Evolutionary conservation across 2,329 filamentous ascomycete genomes (phyloP).

Genomic region (Alternaria burnsii): DNA sequence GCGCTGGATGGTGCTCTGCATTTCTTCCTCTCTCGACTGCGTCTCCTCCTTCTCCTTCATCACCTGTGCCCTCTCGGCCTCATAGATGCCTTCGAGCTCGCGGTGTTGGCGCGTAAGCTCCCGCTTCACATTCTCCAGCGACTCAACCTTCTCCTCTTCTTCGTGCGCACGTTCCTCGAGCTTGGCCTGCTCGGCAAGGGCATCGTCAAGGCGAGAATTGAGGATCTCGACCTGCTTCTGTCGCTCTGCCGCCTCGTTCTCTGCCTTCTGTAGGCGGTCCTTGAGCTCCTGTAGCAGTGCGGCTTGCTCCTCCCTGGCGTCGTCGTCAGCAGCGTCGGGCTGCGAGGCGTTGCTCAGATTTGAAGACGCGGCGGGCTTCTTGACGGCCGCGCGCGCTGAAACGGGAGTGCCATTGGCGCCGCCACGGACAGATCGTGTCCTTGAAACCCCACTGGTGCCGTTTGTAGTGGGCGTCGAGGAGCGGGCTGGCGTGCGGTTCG

Average conservation of each 20-base stretch:
- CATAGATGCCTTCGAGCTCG: conserved; percentile 92
- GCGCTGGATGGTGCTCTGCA: conserved; percentile 88
- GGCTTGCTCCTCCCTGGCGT: conserved; percentile 80
- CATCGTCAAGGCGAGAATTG: conserved; percentile 86
- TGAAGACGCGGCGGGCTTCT: conserved; percentile 47
- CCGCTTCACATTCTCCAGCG: conserved; percentile 82
- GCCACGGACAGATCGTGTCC: conserved; percentile 45
- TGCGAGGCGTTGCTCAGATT: conserved; percentile 47
- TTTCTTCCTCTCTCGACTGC: conserved; percentile 82
- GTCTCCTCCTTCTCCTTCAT: conserved; percentile 93
- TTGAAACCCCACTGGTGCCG: conserved; percentile 38
- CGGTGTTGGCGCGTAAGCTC: conserved; percentile 83
- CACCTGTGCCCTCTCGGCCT: conserved; percentile 85
- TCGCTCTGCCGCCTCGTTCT: conserved; percentile 78
- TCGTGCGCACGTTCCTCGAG: conserved; percentile 90
- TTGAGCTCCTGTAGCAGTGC: conserved; percentile 85
- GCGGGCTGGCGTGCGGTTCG: conserved; percentile 45
- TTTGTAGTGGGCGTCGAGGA: conserved; percentile 41
- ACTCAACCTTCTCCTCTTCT: conserved; percentile 82
- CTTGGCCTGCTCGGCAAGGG: conserved; percentile 80
- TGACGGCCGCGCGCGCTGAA: conserved; percentile 51
- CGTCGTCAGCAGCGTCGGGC: conserved; percentile 59
- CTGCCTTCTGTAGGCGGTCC: conserved; percentile 81
- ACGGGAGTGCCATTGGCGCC: conserved; percentile 46
- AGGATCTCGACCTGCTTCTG: conserved; percentile 86